These are phyloP conservation scores for Vachellia pachyceras DNA, from an alignment of 306 rosid species.

Conservation along the genomic window DNA sequence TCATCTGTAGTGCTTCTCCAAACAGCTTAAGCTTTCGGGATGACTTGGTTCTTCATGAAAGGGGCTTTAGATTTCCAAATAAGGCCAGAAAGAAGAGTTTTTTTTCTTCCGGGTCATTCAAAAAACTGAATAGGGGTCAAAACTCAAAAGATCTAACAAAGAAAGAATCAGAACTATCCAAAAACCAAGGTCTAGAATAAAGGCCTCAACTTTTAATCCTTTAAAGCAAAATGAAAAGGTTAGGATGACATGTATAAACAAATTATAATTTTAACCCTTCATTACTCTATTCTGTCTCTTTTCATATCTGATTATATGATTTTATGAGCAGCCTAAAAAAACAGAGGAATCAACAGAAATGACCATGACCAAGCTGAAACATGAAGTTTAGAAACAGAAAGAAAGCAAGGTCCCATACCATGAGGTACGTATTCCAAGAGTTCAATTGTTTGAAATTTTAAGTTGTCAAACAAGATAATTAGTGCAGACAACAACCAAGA, in stretches of 20 bases:
- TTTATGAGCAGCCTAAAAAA: neutral
- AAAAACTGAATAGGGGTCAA: neutral
- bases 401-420: neutral
- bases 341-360: neutral
- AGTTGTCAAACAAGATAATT: constrained; percentile 24
- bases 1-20: too few relatives aligned
- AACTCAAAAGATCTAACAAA: neutral
- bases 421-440: constrained; percentile 25
- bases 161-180: neutral
- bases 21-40: too few relatives aligned
- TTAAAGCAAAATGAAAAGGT: neutral
- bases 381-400: constrained; percentile 1
- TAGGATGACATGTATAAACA: neutral
- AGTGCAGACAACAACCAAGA: constrained; percentile 25
- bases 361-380: neutral
- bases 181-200: neutral
- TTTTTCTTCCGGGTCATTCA: neutral
- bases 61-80: neutral
- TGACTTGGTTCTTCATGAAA: neutral
- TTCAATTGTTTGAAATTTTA: constrained; percentile 11
- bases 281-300: neutral
- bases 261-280: neutral
- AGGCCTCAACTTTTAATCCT: neutral
- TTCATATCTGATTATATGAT: neutral
- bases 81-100: neutral